These are phyloP conservation scores for Calonectria crousiana DNA, from an alignment of 2,329 filamentous ascomycete species.

Conservation along the genomic window DNA sequence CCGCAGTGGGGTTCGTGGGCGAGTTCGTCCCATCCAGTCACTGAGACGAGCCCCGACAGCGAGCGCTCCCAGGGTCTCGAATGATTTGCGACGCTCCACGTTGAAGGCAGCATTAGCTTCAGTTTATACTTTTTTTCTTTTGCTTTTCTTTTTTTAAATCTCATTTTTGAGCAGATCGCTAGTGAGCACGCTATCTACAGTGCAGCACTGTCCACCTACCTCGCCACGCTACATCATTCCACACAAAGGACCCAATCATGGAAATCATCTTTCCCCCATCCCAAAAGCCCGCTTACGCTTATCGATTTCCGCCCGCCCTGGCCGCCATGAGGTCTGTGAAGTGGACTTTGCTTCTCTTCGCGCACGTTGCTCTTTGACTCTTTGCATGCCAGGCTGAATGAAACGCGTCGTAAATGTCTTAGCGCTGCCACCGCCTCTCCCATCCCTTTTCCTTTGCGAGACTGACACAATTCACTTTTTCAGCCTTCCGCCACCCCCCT, in stretches of 20 bases:
- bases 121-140: not conserved
- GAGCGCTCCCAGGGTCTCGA: not conserved
- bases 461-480: not conserved
- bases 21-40: not conserved
- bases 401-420: not conserved
- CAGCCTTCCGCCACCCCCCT: no score
- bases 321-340: not conserved
- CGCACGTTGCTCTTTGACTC: not conserved
- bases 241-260: not conserved
- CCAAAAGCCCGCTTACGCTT: not conserved
- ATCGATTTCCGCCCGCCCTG: not conserved
- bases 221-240: no score
- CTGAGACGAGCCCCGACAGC: no score
- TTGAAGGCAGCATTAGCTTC: not conserved
- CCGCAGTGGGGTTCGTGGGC: not conserved
- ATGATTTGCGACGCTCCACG: not conserved
- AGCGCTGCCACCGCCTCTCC: not conserved
- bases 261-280: not conserved
- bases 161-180: no score
- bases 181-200: no score
- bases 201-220: no score
- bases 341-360: not conserved
- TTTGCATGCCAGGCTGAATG: not conserved
- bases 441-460: not conserved
- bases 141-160: not conserved